A percentile compares a stretch with the other conserved stretches of the same genome.
Conservation (phyloP, 345 rosid genomes). For the Lepidium sativum region DNA sequence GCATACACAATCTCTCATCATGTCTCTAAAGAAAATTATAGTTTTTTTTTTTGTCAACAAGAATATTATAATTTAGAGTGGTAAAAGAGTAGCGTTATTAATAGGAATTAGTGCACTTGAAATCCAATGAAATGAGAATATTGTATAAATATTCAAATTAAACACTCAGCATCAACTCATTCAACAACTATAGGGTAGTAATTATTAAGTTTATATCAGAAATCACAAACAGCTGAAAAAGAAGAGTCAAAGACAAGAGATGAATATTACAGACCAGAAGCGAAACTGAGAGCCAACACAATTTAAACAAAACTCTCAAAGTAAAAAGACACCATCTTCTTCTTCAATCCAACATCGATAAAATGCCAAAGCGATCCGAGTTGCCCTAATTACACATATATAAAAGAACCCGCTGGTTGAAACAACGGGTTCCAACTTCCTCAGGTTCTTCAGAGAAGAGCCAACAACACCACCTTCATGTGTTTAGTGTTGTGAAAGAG, state of each 20-base stretch:
- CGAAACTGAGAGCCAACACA: conserved; percentile 11
- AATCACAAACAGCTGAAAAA: not conserved
- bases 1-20: not conserved
- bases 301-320: not conserved
- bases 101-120: not conserved
- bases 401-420: not conserved
- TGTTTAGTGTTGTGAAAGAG: conserved; percentile 19
- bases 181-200: not conserved
- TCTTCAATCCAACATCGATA: conserved; percentile 9
- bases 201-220: not conserved
- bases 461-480: conserved; percentile 23
- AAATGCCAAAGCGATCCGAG: conserved; percentile 27
- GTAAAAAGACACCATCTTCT: not conserved
- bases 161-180: not conserved
- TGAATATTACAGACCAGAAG: conserved; percentile 1
- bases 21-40: not conserved
- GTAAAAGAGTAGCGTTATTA: not conserved
- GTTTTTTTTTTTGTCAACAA: no score
- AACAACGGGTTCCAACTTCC: not conserved
- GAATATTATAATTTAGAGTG: no score
- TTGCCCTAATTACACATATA: conserved; percentile 18
- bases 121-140: not conserved
- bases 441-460: conserved; percentile 9
- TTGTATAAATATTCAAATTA: not conserved
- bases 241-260: conserved; percentile 2